Base-by-base conservation (phyloP, 2,329 filamentous ascomycete species). In the Pseudodiploospora longispora region DNA sequence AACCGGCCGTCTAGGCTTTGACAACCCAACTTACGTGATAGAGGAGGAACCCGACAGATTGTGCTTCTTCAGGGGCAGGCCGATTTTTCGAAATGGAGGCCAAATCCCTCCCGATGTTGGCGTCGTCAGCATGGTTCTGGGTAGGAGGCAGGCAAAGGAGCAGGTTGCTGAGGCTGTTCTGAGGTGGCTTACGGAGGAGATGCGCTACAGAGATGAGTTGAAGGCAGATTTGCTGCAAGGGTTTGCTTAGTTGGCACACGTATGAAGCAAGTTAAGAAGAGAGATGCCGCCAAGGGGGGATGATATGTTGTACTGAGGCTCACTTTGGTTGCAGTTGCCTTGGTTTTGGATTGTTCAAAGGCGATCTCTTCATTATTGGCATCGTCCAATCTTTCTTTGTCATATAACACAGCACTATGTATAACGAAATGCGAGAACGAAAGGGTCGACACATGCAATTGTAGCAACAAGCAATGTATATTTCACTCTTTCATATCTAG, bases 131-230 rank as follows among this genome's bases (percentile, higher is more conserved):
- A 53, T 60, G 5, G 54, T 68, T 6, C 54, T 56, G 4, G 61
- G 65, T 3, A 63, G 59, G 51, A 59, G 56, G 36, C 47, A 55
- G 7, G 60, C 69, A 1, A 67, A 57, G 50, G 58, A 66, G 47
- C 55, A 54, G 43, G 54, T 76, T 4, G 68, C 71, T 0, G 60
- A 65, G 49, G 49, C 53, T 30, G 53, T 75, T 3, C 49, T 74
- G 10, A 48, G 33, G 5, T 65, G 61, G 54, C 47, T 77, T 30
- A 43, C 56, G 42, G 49, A 52, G 36, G 50, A 61, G 43, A 41
- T 50, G 7, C 38, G 43, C 41, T 38, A 3, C 19, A 50, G 54
- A 38, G 27, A 45, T 4, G 46, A 33, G 4, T 10, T 41, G 6
- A 38, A 19, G 19, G 19, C 19, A 19, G 19, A 19, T 19, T 40